Evolutionary conservation across 306 rosid genomes (phyloP).

Genomic region (Quercus parvula): DNA sequence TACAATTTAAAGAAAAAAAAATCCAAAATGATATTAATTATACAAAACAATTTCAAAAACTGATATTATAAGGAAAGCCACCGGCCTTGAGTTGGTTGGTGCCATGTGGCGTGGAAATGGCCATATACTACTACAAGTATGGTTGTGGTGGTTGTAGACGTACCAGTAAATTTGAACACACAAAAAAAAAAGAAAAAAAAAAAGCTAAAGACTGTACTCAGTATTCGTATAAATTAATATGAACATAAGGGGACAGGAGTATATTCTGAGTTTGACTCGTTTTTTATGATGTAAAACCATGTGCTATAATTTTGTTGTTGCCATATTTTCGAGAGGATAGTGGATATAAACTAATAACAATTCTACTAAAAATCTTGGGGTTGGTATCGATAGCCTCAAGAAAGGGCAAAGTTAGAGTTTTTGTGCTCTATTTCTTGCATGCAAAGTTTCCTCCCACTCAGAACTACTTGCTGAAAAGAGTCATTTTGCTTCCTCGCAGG

Average conservation of each 20-base stretch:
- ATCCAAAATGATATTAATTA: too few relatives aligned
- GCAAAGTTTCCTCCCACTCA: slow-evolving; percentile 12
- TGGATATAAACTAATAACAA: background rate
- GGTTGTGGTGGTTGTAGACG: background rate
- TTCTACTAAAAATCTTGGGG: slow-evolving; percentile 1
- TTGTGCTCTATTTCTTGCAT: slow-evolving; percentile 1
- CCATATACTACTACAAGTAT: background rate
- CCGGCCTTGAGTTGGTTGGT: background rate
- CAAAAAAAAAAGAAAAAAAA: background rate
- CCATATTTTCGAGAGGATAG: too few relatives aligned
- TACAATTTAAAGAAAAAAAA: too few relatives aligned
- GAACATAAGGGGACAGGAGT: background rate
- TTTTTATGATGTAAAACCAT: background rate
- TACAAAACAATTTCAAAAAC: too few relatives aligned
- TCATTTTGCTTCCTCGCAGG: background rate
- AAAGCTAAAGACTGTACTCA: too few relatives aligned
- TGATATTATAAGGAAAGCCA: background rate
- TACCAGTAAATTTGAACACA: background rate
- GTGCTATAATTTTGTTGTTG: background rate
- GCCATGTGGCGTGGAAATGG: background rate
- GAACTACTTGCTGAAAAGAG: background rate
- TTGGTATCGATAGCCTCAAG: background rate
- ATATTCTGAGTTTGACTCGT: background rate
- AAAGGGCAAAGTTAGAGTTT: background rate
- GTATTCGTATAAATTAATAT: background rate